These are phyloP conservation scores for Linum lewisii DNA, from an alignment of 345 rosid species.

Conservation along the genomic window DNA sequence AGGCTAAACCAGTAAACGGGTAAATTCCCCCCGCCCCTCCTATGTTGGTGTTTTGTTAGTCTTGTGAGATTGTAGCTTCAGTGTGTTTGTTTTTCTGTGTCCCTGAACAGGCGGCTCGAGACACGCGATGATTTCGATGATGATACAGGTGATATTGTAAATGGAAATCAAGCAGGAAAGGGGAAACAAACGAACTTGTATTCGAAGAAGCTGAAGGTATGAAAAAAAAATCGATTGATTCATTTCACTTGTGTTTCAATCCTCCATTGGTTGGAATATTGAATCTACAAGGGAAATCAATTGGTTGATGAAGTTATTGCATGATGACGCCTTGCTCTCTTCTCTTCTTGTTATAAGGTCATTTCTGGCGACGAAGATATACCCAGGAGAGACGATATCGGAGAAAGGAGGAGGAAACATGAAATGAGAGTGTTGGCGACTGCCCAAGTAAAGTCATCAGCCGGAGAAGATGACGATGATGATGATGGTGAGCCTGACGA, in stretches of 20 bases:
- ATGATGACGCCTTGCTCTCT: not conserved
- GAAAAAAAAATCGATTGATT: not conserved
- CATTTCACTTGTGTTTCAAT: too few species aligned
- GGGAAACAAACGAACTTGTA: constrained; percentile 19
- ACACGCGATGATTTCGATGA: constrained; percentile 76
- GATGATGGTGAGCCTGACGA: constrained; percentile 23
- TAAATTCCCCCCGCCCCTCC: constrained; percentile 18
- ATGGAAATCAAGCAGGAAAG: constrained; percentile 16
- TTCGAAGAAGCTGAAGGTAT: constrained; percentile 56
- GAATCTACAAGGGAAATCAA: not conserved
- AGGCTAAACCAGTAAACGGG: constrained; percentile 48
- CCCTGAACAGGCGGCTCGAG: constrained; percentile 57
- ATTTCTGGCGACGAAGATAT: constrained; percentile 84
- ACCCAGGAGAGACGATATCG: constrained; percentile 86
- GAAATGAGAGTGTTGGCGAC: constrained; percentile 74
- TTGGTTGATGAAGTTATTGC: not conserved
- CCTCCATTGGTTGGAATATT: not conserved
- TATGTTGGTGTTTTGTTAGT: not conserved
- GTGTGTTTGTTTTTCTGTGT: constrained; percentile 7
- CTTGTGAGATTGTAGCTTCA: constrained; percentile 15
- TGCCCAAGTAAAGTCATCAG: constrained; percentile 50
- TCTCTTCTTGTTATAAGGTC: constrained; percentile 28
- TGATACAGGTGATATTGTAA: constrained; percentile 39
- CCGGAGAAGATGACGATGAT: constrained; percentile 36
- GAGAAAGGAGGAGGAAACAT: constrained; percentile 82